Conservation (phyloP, 1,139 yeast genomes). For the Hansenula sp. region DNA sequence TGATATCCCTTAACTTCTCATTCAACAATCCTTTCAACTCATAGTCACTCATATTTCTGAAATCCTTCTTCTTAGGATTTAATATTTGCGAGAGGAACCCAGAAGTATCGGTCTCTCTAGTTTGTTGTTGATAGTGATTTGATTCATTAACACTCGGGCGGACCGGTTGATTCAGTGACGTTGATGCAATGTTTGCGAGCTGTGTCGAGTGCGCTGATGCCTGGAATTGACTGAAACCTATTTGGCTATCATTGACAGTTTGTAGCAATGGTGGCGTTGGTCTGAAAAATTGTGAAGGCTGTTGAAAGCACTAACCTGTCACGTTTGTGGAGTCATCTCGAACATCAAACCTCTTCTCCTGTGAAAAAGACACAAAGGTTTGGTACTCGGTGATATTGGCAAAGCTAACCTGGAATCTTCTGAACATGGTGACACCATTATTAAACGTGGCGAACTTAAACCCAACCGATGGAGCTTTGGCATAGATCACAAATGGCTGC, state of each 20-base stretch:
- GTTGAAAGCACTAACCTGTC: not conserved
- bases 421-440: not conserved
- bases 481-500: slow-evolving; percentile 6
- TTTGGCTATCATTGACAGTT: no score
- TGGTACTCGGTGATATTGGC: slow-evolving; percentile 7
- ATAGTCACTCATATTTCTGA: slow-evolving; percentile 11
- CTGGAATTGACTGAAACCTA: not conserved
- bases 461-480: slow-evolving; percentile 19
- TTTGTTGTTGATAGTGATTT: not conserved
- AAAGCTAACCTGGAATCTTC: slow-evolving; percentile 18
- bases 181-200: not conserved
- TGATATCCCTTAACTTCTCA: slow-evolving; percentile 17
- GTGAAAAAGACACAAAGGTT: slow-evolving; percentile 5
- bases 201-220: not conserved
- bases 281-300: not conserved
- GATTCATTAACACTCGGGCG: not conserved
- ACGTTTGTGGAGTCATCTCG: not conserved
- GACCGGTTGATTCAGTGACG: not conserved
- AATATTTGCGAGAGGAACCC: slow-evolving; percentile 14
- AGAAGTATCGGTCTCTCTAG: not conserved
- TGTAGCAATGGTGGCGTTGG: no score
- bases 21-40: slow-evolving; percentile 14
- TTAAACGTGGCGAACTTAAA: slow-evolving; percentile 8
- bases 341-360: not conserved
- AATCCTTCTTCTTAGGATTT: slow-evolving; percentile 5